Base-by-base conservation (phyloP, 306 rosid genomes). In the Begonia masoniana region DNA sequence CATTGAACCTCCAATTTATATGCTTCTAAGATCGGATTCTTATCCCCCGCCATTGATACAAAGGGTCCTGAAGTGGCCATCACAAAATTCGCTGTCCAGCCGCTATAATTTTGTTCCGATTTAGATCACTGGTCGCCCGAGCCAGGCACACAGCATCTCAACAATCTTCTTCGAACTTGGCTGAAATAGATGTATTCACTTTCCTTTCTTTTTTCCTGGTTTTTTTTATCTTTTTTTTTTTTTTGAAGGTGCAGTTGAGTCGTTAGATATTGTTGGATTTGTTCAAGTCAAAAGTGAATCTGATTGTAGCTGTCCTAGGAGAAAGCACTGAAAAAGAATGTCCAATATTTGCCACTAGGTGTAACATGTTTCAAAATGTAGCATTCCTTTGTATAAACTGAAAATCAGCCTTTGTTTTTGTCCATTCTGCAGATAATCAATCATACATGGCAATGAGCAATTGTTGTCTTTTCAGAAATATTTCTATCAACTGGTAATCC, bases 291-390 rank as follows among this genome's bases (percentile, higher is more conserved):
- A 58, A 79, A 78, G 77, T 72, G 80, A 76, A 75, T 82, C 15
- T 14, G 12, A 85, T 81, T 85, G 94, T 85, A 85, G 94, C 82
- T 76, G 80, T 68, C 82, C 85, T 78, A 62, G 13, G 87, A 76
- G 66, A 76, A 82, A 76, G 68, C 72, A 70, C 87, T 73, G 59
- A 61, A 61, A 10, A 76, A 62, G 77, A 79, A 75, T 82, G 96
- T 77, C 80, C 82, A 70, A 76, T 82, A 78, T 85, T 86, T 91
- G 85, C 84, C 88, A 65, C 72, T 83, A 17, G 19, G 19, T 17
- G 19, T 17, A 17, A 17, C 19, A 17, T 17, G 19, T 17, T 17
- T 17, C 19, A 17, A 17, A 17, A 17, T 17, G 19, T 17, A 17
- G 19, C 19, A 0, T 1, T 17, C 19, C 1, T 17, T 17, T 17